Percentiles rank a stretch among this genome's conserved stretches.
Conservation (phyloP, 495 filamentous ascomycete species). For the Cenococcum geophilum region DNA sequence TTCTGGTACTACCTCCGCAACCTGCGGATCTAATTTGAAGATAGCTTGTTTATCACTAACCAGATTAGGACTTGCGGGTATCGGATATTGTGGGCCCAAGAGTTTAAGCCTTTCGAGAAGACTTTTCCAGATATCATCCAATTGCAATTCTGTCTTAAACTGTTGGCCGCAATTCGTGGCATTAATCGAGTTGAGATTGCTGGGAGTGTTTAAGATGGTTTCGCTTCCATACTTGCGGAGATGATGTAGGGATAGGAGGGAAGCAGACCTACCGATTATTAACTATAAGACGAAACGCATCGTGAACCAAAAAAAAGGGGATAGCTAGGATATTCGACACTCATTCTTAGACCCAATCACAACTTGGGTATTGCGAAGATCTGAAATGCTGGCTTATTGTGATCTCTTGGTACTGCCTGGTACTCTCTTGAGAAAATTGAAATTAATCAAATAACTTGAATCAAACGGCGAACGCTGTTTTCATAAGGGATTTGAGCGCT, state of each 20-base stretch:
- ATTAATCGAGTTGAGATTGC: not conserved
- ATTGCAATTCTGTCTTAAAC: not conserved
- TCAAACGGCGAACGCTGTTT: too few relatives aligned
- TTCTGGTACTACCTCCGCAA: not conserved
- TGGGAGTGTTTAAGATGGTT: not conserved
- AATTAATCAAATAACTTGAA: too few relatives aligned
- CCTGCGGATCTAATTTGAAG: not conserved
- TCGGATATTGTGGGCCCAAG: not conserved
- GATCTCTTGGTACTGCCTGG: too few relatives aligned
- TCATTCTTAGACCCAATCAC: too few relatives aligned
- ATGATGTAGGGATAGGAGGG: not conserved
- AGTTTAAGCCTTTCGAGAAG: not conserved
- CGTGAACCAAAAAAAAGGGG: too few relatives aligned
- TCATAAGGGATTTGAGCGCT: too few relatives aligned
- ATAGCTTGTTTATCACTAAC: not conserved
- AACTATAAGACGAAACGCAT: not conserved
- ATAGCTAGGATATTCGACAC: too few relatives aligned
- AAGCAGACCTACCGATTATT: too few relatives aligned
- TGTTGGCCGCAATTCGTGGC: not conserved
- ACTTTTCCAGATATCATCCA: not conserved
- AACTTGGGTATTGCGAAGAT: too few relatives aligned
- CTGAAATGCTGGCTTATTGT: too few relatives aligned
- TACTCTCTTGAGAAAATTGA: too few relatives aligned
- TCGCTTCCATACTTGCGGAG: not conserved
- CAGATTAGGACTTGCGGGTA: not conserved